A percentile compares a stretch with the other conserved stretches of the same genome.
These are phyloP conservation scores for Metschnikowia colocasiae DNA, from an alignment of 805 yeast species.

Conservation along the genomic window DNA sequence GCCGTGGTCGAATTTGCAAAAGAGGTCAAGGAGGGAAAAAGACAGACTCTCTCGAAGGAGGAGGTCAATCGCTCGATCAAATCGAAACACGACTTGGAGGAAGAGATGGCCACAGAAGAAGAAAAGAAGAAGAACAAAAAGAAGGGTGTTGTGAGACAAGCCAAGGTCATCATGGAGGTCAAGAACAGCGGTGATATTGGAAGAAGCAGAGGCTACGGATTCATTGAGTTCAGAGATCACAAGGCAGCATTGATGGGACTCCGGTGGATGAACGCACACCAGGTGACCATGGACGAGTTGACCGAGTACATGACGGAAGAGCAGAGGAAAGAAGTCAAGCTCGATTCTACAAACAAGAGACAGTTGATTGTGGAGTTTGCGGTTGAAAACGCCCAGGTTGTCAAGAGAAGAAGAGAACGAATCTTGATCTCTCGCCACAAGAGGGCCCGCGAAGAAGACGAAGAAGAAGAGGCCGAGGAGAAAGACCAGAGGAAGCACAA, in stretches of 20 bases:
- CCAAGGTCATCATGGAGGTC: conserved; percentile 89
- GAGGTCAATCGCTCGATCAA: conserved; percentile 78
- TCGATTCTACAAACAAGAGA: conserved; percentile 59
- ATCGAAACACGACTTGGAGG: conserved; percentile 48
- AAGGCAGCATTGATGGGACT: conserved; percentile 91
- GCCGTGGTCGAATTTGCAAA: conserved; percentile 93
- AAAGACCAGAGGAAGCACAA: conserved; percentile 22
- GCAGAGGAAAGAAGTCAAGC: conserved; percentile 52
- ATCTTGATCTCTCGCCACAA: conserved; percentile 37
- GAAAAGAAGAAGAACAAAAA: conserved; percentile 61
- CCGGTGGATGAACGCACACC: conserved; percentile 95
- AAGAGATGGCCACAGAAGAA: conserved; percentile 32
- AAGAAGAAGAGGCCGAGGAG: conserved; percentile 14
- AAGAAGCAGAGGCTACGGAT: conserved; percentile 95
- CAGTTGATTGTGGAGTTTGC: conserved; percentile 93
- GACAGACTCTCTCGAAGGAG: conserved; percentile 88
- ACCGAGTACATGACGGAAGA: conserved; percentile 67
- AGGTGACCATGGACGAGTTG: conserved; percentile 68
- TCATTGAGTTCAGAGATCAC: conserved; percentile 89
- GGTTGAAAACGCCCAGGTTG: conserved; percentile 89
- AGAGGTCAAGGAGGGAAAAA: conserved; percentile 67
- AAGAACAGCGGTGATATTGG: conserved; percentile 86
- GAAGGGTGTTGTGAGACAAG: conserved; percentile 88
- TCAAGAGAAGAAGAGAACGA: conserved; percentile 82
- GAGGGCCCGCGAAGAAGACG: conserved; percentile 26